A percentile compares a stretch with the other conserved stretches of the same genome.
phyloP scores from a whole-genome alignment of 495 filamentous ascomycete species.

The Pseudoneurospora amorphoporcata region DNA sequence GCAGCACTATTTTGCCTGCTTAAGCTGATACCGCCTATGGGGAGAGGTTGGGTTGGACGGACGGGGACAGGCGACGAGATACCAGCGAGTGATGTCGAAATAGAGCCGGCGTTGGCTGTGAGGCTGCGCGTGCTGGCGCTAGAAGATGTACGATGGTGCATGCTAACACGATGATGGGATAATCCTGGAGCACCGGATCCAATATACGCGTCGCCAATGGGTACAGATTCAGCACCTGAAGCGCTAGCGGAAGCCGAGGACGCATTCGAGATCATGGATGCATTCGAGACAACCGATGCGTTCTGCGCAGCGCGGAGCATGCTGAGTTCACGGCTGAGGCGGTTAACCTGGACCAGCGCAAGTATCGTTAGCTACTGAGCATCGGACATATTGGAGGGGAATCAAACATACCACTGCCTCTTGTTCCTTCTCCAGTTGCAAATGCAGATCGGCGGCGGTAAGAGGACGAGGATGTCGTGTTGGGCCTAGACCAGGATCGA shows the following conservation, averaged over 20 bases:
- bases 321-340: slow-evolving; percentile 76
- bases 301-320: slow-evolving; percentile 69
- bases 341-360: slow-evolving; percentile 58
- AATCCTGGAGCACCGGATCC: slow-evolving; percentile 27
- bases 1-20: slow-evolving; percentile 35
- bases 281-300: slow-evolving; percentile 68
- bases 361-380: not conserved
- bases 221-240: slow-evolving; percentile 27
- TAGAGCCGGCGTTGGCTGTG: slow-evolving; percentile 7
- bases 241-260: slow-evolving; percentile 53
- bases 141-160: slow-evolving; percentile 35
- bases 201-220: slow-evolving; percentile 20
- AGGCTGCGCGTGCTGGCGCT: slow-evolving; percentile 48
- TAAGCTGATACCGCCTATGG: slow-evolving; percentile 24
- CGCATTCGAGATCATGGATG: slow-evolving; percentile 68
- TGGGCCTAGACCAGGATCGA: slow-evolving; percentile 55
- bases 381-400: not conserved
- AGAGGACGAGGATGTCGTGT: slow-evolving; percentile 74
- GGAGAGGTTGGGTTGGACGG: slow-evolving; percentile 18
- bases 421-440: slow-evolving; percentile 84
- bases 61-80: slow-evolving; percentile 23
- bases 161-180: slow-evolving; percentile 28
- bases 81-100: slow-evolving; percentile 14
- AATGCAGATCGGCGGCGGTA: slow-evolving; percentile 77
- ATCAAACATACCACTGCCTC: slow-evolving; percentile 66